Conservation (phyloP, 2,329 filamentous ascomycete genomes). For the Pezicula carpinea region DNA sequence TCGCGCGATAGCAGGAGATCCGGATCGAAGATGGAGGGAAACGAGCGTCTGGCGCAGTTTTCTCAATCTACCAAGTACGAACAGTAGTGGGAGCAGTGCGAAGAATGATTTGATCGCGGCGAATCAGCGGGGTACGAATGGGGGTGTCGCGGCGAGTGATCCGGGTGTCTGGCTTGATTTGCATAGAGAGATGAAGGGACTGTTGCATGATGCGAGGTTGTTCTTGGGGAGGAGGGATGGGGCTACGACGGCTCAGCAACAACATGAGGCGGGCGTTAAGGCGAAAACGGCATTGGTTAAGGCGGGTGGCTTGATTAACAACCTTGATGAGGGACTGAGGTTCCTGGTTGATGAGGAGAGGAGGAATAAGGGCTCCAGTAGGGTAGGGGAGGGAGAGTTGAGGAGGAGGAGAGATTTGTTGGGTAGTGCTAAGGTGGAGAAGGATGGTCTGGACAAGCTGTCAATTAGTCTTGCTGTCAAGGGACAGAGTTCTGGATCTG, state of each 20-base stretch:
- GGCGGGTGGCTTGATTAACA: constrained; percentile 58
- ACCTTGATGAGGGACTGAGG: constrained; percentile 61
- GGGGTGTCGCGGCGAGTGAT: constrained; percentile 22
- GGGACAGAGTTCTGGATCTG: constrained; percentile 26
- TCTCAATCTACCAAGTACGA: constrained; percentile 57
- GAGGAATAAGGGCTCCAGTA: constrained; percentile 18
- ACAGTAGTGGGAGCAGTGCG: constrained; percentile 28
- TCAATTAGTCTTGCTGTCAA: constrained; percentile 54
- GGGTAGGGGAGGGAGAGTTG: constrained; percentile 70
- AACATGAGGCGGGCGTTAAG: constrained; percentile 64
- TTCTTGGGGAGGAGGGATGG: constrained; percentile 65
- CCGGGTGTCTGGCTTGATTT: constrained; percentile 67
- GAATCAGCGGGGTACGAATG: constrained; percentile 19
- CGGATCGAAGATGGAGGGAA: constrained; percentile 74
- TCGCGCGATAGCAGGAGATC: constrained; percentile 63
- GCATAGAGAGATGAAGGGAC: constrained; percentile 67
- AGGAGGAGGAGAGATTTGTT: constrained; percentile 67
- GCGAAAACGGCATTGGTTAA: constrained; percentile 71
- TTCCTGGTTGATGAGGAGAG: constrained; percentile 46
- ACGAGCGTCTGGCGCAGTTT: constrained; percentile 70
- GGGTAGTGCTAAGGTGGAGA: constrained; percentile 64
- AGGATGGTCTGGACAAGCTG: constrained; percentile 70
- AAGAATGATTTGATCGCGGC: constrained; percentile 24
- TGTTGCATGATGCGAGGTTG: constrained; percentile 62
- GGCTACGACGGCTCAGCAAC: constrained; percentile 44